Evolutionary conservation across 148 eudicot species (phyloP).

Genomic region (Talinum fruticosum): DNA sequence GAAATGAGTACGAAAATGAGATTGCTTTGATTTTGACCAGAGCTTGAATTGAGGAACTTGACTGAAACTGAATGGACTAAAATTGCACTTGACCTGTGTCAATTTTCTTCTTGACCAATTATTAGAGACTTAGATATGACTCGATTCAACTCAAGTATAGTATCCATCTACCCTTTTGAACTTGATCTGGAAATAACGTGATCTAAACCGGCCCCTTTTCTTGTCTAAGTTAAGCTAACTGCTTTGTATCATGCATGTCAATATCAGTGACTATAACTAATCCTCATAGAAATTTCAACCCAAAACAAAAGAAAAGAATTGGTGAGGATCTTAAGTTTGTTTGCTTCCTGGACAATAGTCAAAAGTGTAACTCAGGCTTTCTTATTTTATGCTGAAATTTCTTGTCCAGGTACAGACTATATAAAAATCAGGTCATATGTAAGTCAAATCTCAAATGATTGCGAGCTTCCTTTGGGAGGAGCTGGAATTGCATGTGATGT

Average conservation of each 20-base stretch:
- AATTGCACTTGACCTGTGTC: background rate
- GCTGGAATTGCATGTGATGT: constrained; percentile 30
- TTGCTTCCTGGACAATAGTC: constrained; percentile 19
- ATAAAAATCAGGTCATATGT: constrained; percentile 5
- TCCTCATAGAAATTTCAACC: background rate
- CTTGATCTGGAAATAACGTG: background rate
- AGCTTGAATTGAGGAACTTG: background rate
- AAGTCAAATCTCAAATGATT: constrained; percentile 36
- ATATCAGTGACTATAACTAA: constrained; percentile 7
- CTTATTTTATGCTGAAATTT: constrained; percentile 7
- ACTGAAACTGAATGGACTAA: background rate
- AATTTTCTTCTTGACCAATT: background rate
- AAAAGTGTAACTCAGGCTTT: constrained; percentile 5
- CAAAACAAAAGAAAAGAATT: background rate
- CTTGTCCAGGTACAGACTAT: constrained; percentile 17
- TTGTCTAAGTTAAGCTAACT: background rate
- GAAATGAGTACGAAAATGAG: background rate
- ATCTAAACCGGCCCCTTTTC: background rate
- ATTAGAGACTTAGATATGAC: background rate
- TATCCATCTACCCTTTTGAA: background rate
- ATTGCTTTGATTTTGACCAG: background rate
- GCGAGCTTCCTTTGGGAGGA: constrained; percentile 20
- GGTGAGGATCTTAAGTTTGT: background rate
- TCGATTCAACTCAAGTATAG: background rate
- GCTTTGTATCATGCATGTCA: constrained; percentile 3